phyloP scores from a whole-genome alignment of 1,284 basidiomycete genomes.

The Papiliotrema fonsecae region DNA sequence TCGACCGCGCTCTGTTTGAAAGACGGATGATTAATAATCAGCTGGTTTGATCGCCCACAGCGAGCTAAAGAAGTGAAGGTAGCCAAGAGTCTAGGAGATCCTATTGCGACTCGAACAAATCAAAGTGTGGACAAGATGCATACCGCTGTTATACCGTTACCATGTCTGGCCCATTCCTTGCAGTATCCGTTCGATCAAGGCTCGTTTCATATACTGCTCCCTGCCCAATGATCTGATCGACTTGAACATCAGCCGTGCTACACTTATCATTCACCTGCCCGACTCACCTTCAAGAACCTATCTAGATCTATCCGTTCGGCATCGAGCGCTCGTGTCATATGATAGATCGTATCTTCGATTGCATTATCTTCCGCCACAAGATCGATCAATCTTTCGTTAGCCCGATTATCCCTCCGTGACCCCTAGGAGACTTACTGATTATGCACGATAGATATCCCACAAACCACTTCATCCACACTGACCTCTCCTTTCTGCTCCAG shows the following conservation, averaged over 20 bases:
- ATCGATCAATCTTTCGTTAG: slow-evolving; percentile 69
- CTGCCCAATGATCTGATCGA: slow-evolving; percentile 79
- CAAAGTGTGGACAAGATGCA: slow-evolving; percentile 1
- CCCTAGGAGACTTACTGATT: slow-evolving; percentile 68
- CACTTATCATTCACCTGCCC: not conserved
- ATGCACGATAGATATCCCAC: slow-evolving; percentile 88
- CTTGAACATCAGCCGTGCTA: slow-evolving; percentile 49
- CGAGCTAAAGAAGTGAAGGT: slow-evolving; percentile 20
- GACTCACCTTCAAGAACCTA: slow-evolving; percentile 71
- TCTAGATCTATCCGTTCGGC: slow-evolving; percentile 88
- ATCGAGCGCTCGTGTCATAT: slow-evolving; percentile 89
- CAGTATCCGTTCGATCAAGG: slow-evolving; percentile 80
- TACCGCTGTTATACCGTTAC: slow-evolving; percentile 16
- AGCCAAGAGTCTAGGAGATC: not conserved
- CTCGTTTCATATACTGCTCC: slow-evolving; percentile 74
- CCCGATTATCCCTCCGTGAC: not conserved
- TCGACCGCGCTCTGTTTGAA: not conserved
- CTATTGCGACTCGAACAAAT: not conserved
- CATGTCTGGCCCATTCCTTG: slow-evolving; percentile 58
- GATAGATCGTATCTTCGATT: slow-evolving; percentile 96
- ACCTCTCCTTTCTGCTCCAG: slow-evolving; percentile 38
- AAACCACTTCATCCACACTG: slow-evolving; percentile 83
- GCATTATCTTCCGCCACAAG: slow-evolving; percentile 98
- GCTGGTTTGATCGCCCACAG: slow-evolving; percentile 34
- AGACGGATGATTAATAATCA: slow-evolving; percentile 8